Percentiles rank a stretch among this genome's conserved stretches.
These are phyloP conservation scores for Wickerhamomyces alni DNA, from an alignment of 805 yeast genomes.

Conservation along the genomic window DNA sequence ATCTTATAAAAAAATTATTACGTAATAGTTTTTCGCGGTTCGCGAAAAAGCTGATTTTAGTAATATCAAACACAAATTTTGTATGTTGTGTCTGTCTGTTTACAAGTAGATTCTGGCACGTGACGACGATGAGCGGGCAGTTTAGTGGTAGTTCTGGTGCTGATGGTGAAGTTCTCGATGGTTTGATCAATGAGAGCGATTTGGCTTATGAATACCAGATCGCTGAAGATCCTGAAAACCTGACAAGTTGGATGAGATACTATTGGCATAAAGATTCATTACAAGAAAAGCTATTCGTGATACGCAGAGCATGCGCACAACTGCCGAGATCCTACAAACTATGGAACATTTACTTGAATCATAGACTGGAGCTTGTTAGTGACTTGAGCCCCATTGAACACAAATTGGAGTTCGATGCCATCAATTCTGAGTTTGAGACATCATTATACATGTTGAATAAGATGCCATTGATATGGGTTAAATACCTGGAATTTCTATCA, in stretches of 20 bases:
- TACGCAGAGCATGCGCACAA: constrained; percentile 43
- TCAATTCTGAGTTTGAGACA: constrained; percentile 41
- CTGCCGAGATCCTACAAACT: constrained; percentile 43
- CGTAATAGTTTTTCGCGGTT: background rate
- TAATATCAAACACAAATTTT: background rate
- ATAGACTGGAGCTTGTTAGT: constrained; percentile 29
- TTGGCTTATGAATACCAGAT: constrained; percentile 42
- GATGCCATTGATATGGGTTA: constrained; percentile 47
- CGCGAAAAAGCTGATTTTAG: no score
- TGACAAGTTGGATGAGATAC: constrained; percentile 34
- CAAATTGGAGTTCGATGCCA: constrained; percentile 26
- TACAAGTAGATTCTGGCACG: no score
- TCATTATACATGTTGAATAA: constrained; percentile 37
- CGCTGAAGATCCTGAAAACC: constrained; percentile 28
- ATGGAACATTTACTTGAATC: constrained; percentile 46
- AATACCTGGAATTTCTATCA: constrained; percentile 39
- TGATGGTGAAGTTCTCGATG: background rate
- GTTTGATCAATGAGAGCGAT: constrained; percentile 21
- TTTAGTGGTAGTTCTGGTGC: no score
- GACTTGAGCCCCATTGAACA: constrained; percentile 25
- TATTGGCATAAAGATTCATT: constrained; percentile 27
- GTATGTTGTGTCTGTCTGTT: background rate
- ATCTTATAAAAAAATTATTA: no score
- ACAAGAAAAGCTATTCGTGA: constrained; percentile 34
- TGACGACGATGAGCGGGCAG: no score